phyloP scores from a whole-genome alignment of 345 rosid genomes.

The Brassica nigra region DNA sequence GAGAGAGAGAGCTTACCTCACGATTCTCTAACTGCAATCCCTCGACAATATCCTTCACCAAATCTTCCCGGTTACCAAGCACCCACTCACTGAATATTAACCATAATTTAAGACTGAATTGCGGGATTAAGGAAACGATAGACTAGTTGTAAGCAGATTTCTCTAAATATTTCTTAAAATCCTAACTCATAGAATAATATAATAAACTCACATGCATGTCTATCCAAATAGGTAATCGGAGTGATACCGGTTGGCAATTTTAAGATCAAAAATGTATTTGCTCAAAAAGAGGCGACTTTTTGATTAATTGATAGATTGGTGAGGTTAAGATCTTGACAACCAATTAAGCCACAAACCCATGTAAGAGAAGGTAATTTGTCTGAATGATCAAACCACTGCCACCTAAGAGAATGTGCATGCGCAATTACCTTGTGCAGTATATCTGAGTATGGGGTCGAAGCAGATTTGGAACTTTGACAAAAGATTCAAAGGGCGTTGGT shows the following conservation, averaged over 20 bases:
- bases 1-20: slow-evolving; percentile 63
- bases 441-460: slow-evolving; percentile 91
- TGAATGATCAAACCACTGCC: background rate
- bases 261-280: background rate
- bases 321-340: background rate
- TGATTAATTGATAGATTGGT: background rate
- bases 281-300: background rate
- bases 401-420: slow-evolving; percentile 14
- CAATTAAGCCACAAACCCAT: background rate
- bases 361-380: background rate
- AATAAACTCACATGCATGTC: slow-evolving; percentile 6
- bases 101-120: slow-evolving; percentile 10
- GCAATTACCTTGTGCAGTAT: slow-evolving; percentile 84
- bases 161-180: slow-evolving; percentile 1
- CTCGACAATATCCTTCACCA: slow-evolving; percentile 77
- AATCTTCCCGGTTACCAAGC: slow-evolving; percentile 91
- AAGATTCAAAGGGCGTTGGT: slow-evolving; percentile 85
- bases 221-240: slow-evolving; percentile 8
- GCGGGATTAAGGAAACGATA: background rate
- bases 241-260: background rate
- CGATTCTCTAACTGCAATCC: slow-evolving; percentile 72
- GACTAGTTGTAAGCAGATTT: slow-evolving; percentile 5
- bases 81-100: slow-evolving; percentile 81
- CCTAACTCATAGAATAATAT: background rate
- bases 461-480: slow-evolving; percentile 93